Conservation (phyloP, 202 grass and related monocot genomes). For the Panicum virgatum region DNA sequence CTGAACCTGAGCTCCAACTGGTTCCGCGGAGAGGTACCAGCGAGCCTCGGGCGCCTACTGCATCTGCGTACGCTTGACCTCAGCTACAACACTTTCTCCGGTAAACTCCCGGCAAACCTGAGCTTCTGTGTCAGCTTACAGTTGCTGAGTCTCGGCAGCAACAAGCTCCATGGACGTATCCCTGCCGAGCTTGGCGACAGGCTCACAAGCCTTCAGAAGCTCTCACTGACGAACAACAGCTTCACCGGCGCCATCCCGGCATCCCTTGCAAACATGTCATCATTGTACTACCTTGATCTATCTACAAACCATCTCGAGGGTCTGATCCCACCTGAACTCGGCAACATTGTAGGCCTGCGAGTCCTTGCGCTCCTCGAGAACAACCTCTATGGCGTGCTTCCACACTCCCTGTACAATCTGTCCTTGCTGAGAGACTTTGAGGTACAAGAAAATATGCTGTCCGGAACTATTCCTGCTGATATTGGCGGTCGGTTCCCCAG, state of each 20-base stretch:
- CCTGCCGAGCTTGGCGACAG: neutral
- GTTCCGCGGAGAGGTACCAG: slow-evolving; percentile 8
- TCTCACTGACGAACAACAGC: neutral
- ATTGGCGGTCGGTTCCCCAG: slow-evolving; percentile 15
- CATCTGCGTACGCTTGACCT: neutral
- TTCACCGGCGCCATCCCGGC: slow-evolving; percentile 1
- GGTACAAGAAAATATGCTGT: neutral
- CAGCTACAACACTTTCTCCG: neutral
- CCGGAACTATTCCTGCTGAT: slow-evolving; percentile 34
- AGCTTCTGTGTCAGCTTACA: neutral
- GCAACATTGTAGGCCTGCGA: slow-evolving; percentile 3
- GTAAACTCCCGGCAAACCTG: slow-evolving; percentile 2
- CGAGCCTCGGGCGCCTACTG: neutral
- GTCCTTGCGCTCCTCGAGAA: neutral
- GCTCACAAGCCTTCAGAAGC: neutral
- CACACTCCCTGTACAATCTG: slow-evolving; percentile 38
- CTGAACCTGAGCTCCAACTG: slow-evolving; percentile 44
- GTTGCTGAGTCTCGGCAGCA: neutral
- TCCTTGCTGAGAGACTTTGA: neutral
- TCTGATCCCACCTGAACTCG: slow-evolving; percentile 24
- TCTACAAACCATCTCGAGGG: slow-evolving; percentile 31
- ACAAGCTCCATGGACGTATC: neutral
- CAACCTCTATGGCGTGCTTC: slow-evolving; percentile 37
- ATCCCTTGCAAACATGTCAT: neutral
- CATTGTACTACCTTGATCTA: no score